Base-by-base conservation (phyloP, 2,329 filamentous ascomycete genomes). In the Nannizziopsis barbatae region DNA sequence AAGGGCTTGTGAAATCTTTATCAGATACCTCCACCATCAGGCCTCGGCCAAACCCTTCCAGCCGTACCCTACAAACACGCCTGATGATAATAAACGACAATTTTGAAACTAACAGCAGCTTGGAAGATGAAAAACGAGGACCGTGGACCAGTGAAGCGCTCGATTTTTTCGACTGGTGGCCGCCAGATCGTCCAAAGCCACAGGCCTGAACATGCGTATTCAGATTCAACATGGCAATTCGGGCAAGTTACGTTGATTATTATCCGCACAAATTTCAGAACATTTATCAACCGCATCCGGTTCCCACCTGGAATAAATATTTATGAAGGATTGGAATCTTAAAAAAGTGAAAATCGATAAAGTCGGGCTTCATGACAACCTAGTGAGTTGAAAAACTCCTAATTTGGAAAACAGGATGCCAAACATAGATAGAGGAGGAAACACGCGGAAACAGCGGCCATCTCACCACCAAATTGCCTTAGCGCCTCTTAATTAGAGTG, bases 101-200 rank as follows among this genome's bases (percentile, higher is more conserved):
- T 2, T 31, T 17, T 14, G 8, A 18, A 18, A 9, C 32, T 4
- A 15, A 31, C 27, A 18, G 14, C 17, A 8, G 14, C 12, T 20
- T 32, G 15, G 36, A 47, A 12, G 47, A 52, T n/a, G 50, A 47
- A n/a, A 64, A 66, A 37, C 56, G 63, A 50, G 67, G 67, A 0
- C 66, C 67, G 0, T 70, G 67, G 67, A 69, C 67, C 4, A 56
- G 58, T 0, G 67, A 70, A 51, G 67, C 67, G 11, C 55, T 66
- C 20, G 65, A 69, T 55, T 55, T 70, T 15, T 69, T 69, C 53
- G 66, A 69, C 39, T 69, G 65, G 52, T 69, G 67, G 67, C 67
- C 67, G 12, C 60, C 60, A 5, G 65, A 60, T n/a, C 57, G 62
- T 42, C 55, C 57, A 14, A 69, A 66, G 45, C 65, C 66, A 31